Evolutionary conservation across 768 basidiomycete genomes (phyloP), one percentile per base, ranked within the genome.

Genomic region (Aureoboletus auriporus): DNA sequence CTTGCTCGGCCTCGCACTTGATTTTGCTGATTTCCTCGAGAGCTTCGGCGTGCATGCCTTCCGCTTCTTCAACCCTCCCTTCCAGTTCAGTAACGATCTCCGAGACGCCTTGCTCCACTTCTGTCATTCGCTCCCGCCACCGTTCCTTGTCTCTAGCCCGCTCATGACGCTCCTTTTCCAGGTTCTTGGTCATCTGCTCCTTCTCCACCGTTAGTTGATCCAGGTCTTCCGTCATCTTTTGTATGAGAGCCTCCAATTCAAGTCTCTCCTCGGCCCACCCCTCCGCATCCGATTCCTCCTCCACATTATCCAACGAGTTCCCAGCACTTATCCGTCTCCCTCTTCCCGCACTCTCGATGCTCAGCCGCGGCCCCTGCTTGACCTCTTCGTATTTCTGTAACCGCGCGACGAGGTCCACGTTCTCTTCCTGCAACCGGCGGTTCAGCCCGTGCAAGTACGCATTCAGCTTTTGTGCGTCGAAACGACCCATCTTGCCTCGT

Each of bases 401-500:
- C 48, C 78, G 73, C 40, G 76, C 75, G 6, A 82, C 63, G 8
- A 93, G 72, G 11, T 60, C 67, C 60, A 89, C 78, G 61, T 93
- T 94, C 71, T 95, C 93, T 63, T 92, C 87, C 56, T 89, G 86
- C 46, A 95, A 63, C 47, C 85, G 76, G 38, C 83, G 72, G 65
- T 95, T 95, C 43, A 95, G 72, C 9, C 86, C 84, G 66, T 94
- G 89, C 59, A 95, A 66, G 64, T 95, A 94, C 10, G 77, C 75
- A 51, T 95, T 94, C 54, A 95, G 67, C 67, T 93, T 95, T 14
- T 78, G 77, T 3, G 87, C 87, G 63, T 94, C 90, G 68, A 93
- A 93, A 27, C 85, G 73, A 13, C 85, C 84, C 28, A 89, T 79
- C 14, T 83, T 86, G 23, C 78, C 80, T 23, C 78, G 78, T 6